Percentiles rank a stretch among this genome's conserved stretches.
Conservation (phyloP, 2,329 filamentous ascomycete genomes). For the Fusarium brachygibbosum region DNA sequence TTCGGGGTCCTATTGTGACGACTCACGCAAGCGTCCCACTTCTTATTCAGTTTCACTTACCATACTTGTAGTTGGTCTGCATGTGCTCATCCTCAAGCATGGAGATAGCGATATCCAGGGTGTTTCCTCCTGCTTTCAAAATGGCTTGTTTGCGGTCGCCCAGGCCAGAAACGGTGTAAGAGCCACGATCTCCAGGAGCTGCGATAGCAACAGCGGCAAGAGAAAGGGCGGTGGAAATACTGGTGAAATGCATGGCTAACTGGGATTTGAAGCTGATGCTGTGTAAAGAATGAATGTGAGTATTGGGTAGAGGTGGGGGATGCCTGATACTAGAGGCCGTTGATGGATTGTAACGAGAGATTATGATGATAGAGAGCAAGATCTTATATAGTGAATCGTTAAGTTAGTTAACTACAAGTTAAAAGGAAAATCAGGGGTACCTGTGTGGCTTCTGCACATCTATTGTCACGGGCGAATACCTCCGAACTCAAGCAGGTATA, state of each 20-base stretch:
- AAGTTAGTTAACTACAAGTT: background rate
- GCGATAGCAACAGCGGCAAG: background rate
- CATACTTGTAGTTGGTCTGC: background rate
- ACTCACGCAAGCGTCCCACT: too few relatives aligned
- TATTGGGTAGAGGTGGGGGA: background rate
- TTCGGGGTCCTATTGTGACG: too few relatives aligned
- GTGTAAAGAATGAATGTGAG: background rate
- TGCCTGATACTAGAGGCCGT: background rate
- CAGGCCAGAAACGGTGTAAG: background rate
- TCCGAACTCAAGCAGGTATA: background rate
- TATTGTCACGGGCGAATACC: background rate
- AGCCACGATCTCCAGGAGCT: slow-evolving; percentile 1
- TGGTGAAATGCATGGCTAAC: background rate
- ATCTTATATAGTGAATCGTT: background rate
- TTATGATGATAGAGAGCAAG: background rate
- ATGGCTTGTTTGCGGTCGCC: slow-evolving; percentile 1
- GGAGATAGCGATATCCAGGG: background rate
- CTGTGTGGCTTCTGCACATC: background rate
- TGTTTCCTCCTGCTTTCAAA: background rate
- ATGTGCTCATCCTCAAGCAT: slow-evolving; percentile 11
- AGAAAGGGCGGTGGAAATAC: background rate
- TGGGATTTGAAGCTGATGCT: background rate
- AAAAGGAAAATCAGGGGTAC: background rate
- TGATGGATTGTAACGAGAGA: background rate
- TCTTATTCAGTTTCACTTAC: background rate